A percentile compares a stretch with the other conserved stretches of the same genome.
These are phyloP conservation scores for Peronospora farinosa DNA, from an alignment of 352 stramenopile genomes.

Conservation along the genomic window DNA sequence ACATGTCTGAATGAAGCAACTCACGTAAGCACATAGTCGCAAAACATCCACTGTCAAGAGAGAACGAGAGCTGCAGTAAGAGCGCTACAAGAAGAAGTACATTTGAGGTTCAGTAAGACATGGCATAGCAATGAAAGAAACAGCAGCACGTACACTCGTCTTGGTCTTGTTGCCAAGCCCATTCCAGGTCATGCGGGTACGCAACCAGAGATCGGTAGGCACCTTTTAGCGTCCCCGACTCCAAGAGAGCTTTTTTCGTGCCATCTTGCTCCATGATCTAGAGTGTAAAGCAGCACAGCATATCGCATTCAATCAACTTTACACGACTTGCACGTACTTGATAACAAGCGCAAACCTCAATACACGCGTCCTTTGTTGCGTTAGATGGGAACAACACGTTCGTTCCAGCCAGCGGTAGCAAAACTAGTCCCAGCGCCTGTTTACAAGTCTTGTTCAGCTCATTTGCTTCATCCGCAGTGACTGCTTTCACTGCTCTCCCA, in stretches of 20 bases:
- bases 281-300: conserved; percentile 3
- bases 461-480: conserved; percentile 32
- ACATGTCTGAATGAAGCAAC: conserved; percentile 50
- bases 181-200: conserved; percentile 39
- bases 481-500: conserved; percentile 23
- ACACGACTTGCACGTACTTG: background rate
- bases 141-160: conserved; percentile 10
- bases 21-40: conserved; percentile 78
- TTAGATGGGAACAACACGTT: conserved; percentile 47
- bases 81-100: conserved; percentile 5
- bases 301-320: conserved; percentile 1
- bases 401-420: conserved; percentile 54
- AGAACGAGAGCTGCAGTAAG: conserved; percentile 41
- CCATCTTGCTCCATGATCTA: conserved; percentile 46
- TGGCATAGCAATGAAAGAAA: conserved; percentile 2
- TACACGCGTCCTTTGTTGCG: conserved; percentile 32
- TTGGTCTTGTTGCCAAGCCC: conserved; percentile 29
- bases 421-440: conserved; percentile 32
- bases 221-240: conserved; percentile 47
- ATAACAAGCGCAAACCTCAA: conserved; percentile 30
- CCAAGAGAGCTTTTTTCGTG: conserved; percentile 33
- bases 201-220: conserved; percentile 51
- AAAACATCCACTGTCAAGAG: conserved; percentile 57
- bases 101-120: background rate
- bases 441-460: conserved; percentile 31